Conservation (phyloP, 2,329 filamentous ascomycete genomes). For the Apiospora rasikravindrae region DNA sequence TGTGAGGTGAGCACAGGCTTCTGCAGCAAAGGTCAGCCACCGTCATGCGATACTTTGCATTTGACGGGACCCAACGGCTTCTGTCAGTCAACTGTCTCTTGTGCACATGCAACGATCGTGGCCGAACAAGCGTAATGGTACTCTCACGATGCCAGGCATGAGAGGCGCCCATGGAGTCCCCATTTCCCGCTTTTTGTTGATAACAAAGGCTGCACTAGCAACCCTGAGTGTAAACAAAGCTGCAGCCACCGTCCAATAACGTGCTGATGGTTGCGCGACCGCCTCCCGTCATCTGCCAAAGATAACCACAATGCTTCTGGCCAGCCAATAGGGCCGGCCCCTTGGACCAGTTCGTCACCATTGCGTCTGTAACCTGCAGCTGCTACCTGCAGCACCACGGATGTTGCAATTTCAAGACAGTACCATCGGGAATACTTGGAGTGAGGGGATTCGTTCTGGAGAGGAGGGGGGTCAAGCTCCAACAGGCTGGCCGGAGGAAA, state of each 20-base stretch:
- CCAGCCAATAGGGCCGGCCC: slow-evolving; percentile 9
- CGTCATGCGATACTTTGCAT: neutral
- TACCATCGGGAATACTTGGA: slow-evolving; percentile 16
- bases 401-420: slow-evolving; percentile 19
- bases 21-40: neutral
- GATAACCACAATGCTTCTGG: neutral
- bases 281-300: neutral
- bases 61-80: neutral
- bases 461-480: neutral
- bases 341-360: neutral
- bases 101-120: neutral
- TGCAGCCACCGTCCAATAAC: neutral
- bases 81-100: neutral
- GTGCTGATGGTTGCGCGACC: neutral
- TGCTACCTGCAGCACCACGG: neutral
- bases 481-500: neutral
- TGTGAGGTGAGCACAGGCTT: neutral
- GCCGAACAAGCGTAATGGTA: neutral
- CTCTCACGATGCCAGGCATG: neutral
- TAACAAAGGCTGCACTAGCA: neutral
- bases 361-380: slow-evolving; percentile 8
- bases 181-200: neutral
- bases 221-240: neutral
- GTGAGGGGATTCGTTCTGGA: slow-evolving; percentile 20
- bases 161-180: neutral